A percentile compares a stretch with the other conserved stretches of the same genome.
Conservation (phyloP, 306 rosid species). For the Ochetophila trinervis region DNA sequence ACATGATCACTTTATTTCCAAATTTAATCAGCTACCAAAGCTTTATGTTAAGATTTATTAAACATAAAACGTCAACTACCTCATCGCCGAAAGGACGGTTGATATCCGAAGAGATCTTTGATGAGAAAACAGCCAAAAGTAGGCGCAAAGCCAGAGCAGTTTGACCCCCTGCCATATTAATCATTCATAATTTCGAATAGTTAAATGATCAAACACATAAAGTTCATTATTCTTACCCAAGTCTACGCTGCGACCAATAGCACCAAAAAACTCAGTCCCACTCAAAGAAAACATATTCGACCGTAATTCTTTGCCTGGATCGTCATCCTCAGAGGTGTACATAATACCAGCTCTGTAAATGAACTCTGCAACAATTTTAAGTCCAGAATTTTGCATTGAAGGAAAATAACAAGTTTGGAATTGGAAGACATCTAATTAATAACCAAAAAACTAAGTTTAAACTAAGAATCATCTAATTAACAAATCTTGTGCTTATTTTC, state of each 20-base stretch:
- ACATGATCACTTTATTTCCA: neutral
- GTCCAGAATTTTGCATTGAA: conserved; percentile 28
- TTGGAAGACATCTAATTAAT: neutral
- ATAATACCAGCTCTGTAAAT: conserved; percentile 95
- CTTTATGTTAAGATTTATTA: too few species aligned
- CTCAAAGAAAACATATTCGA: conserved; percentile 84
- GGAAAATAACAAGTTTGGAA: neutral
- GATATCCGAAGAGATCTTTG: conserved; percentile 71
- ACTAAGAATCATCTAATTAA: too few species aligned
- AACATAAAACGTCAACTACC: conserved; percentile 36
- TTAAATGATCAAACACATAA: conserved; percentile 10
- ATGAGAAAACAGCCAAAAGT: conserved; percentile 81
- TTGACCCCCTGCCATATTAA: conserved; percentile 62
- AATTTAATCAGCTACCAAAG: too few species aligned
- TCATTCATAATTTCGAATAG: neutral
- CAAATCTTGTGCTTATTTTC: too few species aligned
- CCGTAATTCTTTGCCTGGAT: conserved; percentile 29
- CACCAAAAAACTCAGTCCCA: conserved; percentile 80
- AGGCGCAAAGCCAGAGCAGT: conserved; percentile 82
- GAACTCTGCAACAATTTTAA: conserved; percentile 59
- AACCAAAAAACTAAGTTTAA: neutral
- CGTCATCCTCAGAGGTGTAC: conserved; percentile 52
- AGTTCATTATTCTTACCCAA: conserved; percentile 45
- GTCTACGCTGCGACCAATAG: conserved; percentile 85
- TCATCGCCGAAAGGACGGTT: conserved; percentile 87